A percentile compares a stretch with the other conserved stretches of the same genome.
Conservation (phyloP, 2,329 filamentous ascomycete species). For the Verticillium isaacii region DNA sequence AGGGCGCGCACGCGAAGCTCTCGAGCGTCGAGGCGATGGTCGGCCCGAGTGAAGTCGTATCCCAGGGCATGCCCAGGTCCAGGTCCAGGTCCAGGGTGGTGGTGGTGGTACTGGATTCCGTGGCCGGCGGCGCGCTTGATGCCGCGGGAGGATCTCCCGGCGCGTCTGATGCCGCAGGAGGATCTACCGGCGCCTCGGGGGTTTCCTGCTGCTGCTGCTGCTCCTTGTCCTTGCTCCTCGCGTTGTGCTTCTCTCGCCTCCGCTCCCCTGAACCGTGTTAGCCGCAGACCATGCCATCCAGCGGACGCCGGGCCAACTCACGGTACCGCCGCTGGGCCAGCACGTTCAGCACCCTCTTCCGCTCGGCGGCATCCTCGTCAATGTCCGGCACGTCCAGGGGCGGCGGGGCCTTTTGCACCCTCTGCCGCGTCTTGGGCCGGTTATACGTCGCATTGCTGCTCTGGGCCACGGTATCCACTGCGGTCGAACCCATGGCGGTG, state of each 20-base stretch:
- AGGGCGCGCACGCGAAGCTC: background rate
- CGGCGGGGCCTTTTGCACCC: conserved; percentile 32
- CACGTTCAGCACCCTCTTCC: conserved; percentile 49
- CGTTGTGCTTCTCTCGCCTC: conserved; percentile 15
- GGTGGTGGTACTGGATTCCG: too few species aligned
- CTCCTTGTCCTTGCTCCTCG: conserved; percentile 1
- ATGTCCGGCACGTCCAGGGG: conserved; percentile 40
- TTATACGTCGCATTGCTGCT: conserved; percentile 4
- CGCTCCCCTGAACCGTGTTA: conserved; percentile 17
- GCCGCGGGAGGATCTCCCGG: background rate
- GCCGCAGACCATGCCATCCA: background rate
- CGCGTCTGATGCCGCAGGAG: background rate
- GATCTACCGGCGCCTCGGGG: background rate
- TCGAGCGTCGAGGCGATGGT: background rate
- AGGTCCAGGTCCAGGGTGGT: conserved; percentile 3
- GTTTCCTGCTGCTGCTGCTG: background rate
- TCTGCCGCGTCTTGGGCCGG: conserved; percentile 25
- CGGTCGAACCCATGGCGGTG: background rate
- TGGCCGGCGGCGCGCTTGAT: background rate
- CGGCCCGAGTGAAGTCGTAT: background rate
- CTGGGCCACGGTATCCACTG: background rate
- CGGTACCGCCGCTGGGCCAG: conserved; percentile 50
- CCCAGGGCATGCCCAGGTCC: conserved; percentile 7
- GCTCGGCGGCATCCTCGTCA: conserved; percentile 44
- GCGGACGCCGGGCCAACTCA: conserved; percentile 16